Evolutionary conservation across 1,284 basidiomycete species (phyloP).

Genomic region (Melampsora americana): DNA sequence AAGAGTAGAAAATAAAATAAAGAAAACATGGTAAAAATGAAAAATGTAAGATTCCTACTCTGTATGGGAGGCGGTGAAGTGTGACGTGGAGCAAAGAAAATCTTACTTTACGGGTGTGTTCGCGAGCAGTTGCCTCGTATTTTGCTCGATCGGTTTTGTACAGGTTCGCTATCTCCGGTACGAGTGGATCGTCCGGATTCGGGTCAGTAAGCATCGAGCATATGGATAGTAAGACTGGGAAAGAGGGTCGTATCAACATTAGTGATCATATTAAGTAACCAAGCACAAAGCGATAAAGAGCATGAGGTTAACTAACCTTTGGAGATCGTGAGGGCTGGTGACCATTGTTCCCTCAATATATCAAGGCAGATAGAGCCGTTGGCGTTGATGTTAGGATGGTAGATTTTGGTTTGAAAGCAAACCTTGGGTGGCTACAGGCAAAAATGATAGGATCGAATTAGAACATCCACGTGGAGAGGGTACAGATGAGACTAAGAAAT

Average conservation of each 20-base stretch:
- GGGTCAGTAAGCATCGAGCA: slow-evolving; percentile 96
- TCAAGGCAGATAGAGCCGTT: slow-evolving; percentile 98
- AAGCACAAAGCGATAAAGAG: background rate
- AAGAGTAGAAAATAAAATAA: background rate
- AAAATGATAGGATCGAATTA: background rate
- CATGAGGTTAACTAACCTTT: slow-evolving; percentile 66
- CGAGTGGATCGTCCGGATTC: slow-evolving; percentile 86
- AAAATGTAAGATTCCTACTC: background rate
- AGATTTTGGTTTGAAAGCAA: slow-evolving; percentile 87
- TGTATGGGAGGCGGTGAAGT: background rate
- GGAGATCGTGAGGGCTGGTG: slow-evolving; percentile 94
- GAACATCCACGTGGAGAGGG: slow-evolving; percentile 42
- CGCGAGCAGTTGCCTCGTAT: slow-evolving; percentile 90
- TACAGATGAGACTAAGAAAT: background rate
- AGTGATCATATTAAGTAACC: background rate
- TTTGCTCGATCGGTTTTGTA: slow-evolving; percentile 93
- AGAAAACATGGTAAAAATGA: background rate
- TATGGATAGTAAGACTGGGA: slow-evolving; percentile 79
- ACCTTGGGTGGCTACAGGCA: slow-evolving; percentile 78
- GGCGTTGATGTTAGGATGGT: slow-evolving; percentile 92
- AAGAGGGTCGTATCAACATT: background rate
- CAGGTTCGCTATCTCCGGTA: slow-evolving; percentile 68
- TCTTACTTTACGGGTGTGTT: slow-evolving; percentile 55
- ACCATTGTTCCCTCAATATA: slow-evolving; percentile 84
- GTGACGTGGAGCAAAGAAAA: background rate